Conservation (phyloP, 495 filamentous ascomycete genomes). For the Neurospora hispaniola region DNA sequence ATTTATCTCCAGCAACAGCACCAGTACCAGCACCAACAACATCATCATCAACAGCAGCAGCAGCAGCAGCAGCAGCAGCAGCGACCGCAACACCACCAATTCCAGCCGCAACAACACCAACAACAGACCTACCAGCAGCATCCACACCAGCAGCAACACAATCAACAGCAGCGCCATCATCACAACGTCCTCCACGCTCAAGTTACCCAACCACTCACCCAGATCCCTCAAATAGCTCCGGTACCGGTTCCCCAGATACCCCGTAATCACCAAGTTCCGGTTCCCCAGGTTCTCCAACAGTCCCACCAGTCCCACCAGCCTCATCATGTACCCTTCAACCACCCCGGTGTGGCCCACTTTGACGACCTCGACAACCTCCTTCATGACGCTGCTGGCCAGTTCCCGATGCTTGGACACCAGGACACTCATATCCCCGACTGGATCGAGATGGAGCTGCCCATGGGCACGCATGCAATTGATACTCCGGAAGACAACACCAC, state of each 20-base stretch:
- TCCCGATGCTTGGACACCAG: slow-evolving; percentile 7
- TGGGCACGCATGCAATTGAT: background rate
- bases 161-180: background rate
- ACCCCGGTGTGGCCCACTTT: slow-evolving; percentile 2
- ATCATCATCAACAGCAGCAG: background rate
- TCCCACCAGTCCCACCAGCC: background rate
- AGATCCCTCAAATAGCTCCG: background rate
- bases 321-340: slow-evolving; percentile 1
- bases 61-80: background rate
- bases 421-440: slow-evolving; percentile 6
- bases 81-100: background rate
- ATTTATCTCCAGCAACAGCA: background rate
- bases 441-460: slow-evolving; percentile 9
- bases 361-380: slow-evolving; percentile 13
- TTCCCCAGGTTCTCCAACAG: background rate
- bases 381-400: slow-evolving; percentile 13
- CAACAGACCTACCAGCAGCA: background rate
- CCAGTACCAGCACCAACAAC: background rate
- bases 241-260: background rate
- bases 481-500: background rate
- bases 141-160: background rate
- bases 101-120: background rate
- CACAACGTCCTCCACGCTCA: background rate
- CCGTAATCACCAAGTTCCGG: background rate
- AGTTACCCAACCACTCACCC: background rate